phyloP scores from a whole-genome alignment of 352 stramenopile species.

The Phytophthora constricta region DNA sequence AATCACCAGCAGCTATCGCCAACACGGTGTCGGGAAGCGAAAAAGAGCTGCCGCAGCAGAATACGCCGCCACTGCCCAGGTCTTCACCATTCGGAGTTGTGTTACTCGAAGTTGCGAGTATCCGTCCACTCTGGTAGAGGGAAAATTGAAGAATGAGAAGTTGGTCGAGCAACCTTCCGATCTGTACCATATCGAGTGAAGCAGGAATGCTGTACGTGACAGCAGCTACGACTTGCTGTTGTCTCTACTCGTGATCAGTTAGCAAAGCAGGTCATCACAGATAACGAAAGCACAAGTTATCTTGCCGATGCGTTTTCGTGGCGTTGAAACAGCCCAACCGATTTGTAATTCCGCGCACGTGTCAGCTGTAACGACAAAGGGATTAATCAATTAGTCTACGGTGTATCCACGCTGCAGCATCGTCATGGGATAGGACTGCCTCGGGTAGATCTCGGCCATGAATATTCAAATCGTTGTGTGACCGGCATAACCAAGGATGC shows the following conservation, averaged over 20 bases:
- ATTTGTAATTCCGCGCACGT: neutral
- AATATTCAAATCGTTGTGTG: neutral
- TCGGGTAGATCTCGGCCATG: neutral
- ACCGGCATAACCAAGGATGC: no score
- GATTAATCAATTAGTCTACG: no score
- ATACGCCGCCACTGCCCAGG: constrained; percentile 2
- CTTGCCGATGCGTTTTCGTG: neutral
- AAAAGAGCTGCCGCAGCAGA: neutral
- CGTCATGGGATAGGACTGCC: neutral
- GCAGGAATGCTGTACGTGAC: no score
- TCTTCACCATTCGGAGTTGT: constrained; percentile 16
- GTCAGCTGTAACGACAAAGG: no score
- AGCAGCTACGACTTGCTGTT: no score
- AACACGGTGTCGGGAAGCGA: constrained; percentile 1
- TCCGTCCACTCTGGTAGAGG: neutral
- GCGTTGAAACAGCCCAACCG: neutral
- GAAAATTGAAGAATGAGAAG: neutral
- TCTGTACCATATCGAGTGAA: no score
- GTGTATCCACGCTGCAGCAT: no score
- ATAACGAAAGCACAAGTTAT: neutral
- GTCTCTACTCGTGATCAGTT: neutral
- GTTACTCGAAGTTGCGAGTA: neutral
- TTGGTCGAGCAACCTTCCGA: no score
- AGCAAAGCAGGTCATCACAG: neutral
- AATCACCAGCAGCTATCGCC: constrained; percentile 4